Evolutionary conservation across 1,139 yeast genomes (phyloP).

Genomic region (Saccharomyces hybrid): DNA sequence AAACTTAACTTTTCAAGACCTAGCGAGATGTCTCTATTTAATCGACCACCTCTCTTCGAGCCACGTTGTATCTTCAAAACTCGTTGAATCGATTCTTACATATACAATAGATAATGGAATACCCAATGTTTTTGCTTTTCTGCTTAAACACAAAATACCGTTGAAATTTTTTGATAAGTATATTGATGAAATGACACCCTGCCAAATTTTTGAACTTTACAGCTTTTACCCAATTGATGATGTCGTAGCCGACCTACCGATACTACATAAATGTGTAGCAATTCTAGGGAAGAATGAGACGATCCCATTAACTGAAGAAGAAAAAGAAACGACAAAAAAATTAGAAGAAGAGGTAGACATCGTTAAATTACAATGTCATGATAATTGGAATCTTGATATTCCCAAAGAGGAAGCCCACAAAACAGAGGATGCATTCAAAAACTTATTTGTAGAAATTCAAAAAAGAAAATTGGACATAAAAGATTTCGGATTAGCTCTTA

Average conservation of each 20-base stretch:
- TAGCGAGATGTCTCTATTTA: constrained; percentile 9
- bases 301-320: constrained; percentile 12
- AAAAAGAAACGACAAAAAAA: constrained; percentile 2
- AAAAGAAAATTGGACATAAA: constrained; percentile 8
- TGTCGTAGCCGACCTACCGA: constrained; percentile 5
- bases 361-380: neutral
- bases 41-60: neutral
- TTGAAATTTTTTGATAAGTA: constrained; percentile 9
- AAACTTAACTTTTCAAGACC: constrained; percentile 11
- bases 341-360: constrained; percentile 1
- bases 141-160: constrained; percentile 6
- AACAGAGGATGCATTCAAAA: constrained; percentile 7
- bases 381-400: neutral
- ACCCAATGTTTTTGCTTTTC: neutral
- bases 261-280: constrained; percentile 11
- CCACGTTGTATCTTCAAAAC: neutral
- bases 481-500: constrained; percentile 13
- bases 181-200: constrained; percentile 10
- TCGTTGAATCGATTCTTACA: neutral
- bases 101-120: neutral
- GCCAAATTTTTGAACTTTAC: constrained; percentile 11
- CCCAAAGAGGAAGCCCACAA: neutral
- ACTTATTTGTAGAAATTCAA: constrained; percentile 11
- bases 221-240: constrained; percentile 10
- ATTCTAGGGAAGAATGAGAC: constrained; percentile 10